Percentiles rank a stretch among this genome's conserved stretches.
These are phyloP conservation scores for Casuarina equisetifolia DNA, from an alignment of 306 rosid species.

Conservation along the genomic window DNA sequence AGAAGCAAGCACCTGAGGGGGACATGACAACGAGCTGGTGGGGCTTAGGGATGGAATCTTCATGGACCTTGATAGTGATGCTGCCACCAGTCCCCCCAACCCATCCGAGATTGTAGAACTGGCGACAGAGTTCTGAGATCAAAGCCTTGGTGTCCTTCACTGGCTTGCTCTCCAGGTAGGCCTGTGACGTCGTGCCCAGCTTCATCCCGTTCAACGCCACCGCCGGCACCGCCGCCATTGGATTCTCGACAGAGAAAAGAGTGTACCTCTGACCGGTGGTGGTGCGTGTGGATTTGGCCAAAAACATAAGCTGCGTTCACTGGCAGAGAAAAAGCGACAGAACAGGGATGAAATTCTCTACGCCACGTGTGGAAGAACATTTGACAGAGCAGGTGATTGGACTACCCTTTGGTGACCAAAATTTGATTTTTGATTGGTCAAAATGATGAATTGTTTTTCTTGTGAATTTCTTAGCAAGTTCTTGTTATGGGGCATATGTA, in stretches of 20 bases:
- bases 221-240: slow-evolving; percentile 32
- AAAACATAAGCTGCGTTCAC: slow-evolving; percentile 15
- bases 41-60: slow-evolving; percentile 69
- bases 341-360: neutral
- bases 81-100: slow-evolving; percentile 96
- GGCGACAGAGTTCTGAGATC: slow-evolving; percentile 88
- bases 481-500: too few relatives aligned
- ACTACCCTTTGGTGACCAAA: neutral
- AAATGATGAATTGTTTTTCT: too few relatives aligned
- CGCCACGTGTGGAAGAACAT: neutral
- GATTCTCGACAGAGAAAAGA: slow-evolving; percentile 30
- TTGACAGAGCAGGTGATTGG: neutral
- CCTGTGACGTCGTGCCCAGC: slow-evolving; percentile 52
- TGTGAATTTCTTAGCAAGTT: too few relatives aligned
- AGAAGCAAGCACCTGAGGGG: slow-evolving; percentile 64
- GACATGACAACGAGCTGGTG: slow-evolving; percentile 76
- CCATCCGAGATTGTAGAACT: slow-evolving; percentile 90
- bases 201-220: slow-evolving; percentile 48
- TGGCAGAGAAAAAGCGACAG: neutral
- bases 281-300: slow-evolving; percentile 17
- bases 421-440: neutral
- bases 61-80: slow-evolving; percentile 81
- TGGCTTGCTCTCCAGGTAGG: slow-evolving; percentile 61
- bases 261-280: neutral
- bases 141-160: slow-evolving; percentile 72